These are phyloP conservation scores for Eleusine indica DNA, from an alignment of 176 grass and related monocot genomes.

Conservation along the genomic window DNA sequence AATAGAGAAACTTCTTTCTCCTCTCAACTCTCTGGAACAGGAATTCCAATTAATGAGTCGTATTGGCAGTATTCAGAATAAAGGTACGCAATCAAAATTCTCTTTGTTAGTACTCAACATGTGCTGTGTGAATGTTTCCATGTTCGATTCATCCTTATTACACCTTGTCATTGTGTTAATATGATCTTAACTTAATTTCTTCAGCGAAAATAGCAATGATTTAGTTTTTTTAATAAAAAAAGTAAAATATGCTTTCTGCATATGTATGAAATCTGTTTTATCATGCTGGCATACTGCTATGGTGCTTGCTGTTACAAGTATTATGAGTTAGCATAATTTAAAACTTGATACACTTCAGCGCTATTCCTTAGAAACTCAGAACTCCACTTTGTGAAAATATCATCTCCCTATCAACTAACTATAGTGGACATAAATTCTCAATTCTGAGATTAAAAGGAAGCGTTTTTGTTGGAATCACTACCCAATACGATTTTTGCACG, in stretches of 20 bases:
- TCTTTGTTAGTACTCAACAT: constrained; percentile 4
- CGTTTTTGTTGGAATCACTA: constrained; percentile 9
- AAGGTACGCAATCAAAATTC: constrained; percentile 52
- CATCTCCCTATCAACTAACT: neutral
- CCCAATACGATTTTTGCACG: constrained; percentile 24
- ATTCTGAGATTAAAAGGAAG: constrained; percentile 24
- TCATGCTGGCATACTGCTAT: constrained; percentile 11
- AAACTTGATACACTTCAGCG: constrained; percentile 1
- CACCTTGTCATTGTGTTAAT: neutral
- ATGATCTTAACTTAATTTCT: constrained; percentile 4
- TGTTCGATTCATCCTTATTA: neutral
- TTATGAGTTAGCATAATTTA: neutral
- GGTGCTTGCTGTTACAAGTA: neutral
- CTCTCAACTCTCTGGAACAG: constrained; percentile 65
- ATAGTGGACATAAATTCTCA: neutral
- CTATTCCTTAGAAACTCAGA: neutral
- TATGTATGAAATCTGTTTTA: constrained; percentile 27
- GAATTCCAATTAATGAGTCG: constrained; percentile 72
- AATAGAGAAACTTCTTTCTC: constrained; percentile 62
- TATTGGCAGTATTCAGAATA: constrained; percentile 64
- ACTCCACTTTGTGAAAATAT: constrained; percentile 16
- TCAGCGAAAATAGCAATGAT: too few relatives aligned
- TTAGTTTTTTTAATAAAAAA: neutral
- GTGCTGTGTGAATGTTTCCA: neutral
- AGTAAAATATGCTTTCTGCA: constrained; percentile 9